Evolutionary conservation across 208 protist genomes (phyloP).

Genomic region (Crithidia fasciculata): DNA sequence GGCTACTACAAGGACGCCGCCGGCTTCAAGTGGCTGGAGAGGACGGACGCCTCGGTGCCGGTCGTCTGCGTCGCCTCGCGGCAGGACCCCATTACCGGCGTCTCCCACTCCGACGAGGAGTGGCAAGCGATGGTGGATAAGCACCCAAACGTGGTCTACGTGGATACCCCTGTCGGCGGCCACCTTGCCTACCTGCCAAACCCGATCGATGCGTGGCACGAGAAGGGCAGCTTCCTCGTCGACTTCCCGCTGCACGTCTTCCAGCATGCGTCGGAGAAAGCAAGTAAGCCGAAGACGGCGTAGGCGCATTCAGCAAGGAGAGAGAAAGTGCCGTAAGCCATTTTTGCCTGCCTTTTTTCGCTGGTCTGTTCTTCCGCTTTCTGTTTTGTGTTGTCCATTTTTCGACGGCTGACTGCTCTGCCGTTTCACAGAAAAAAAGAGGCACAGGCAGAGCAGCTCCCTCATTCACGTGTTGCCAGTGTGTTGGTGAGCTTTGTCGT

Average conservation of each 20-base stretch:
- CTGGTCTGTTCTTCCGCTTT: no score
- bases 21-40: slow-evolving; percentile 40
- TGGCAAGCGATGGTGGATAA: slow-evolving; percentile 47
- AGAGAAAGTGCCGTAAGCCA: no score
- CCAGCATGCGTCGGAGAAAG: slow-evolving; percentile 17
- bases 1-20: slow-evolving; percentile 55
- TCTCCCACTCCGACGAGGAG: slow-evolving; percentile 26
- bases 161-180: slow-evolving; percentile 61
- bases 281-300: background rate
- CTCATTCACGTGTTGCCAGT: no score
- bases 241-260: slow-evolving; percentile 39
- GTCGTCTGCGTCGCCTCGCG: slow-evolving; percentile 47
- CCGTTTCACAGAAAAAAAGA: no score
- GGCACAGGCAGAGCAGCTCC: no score
- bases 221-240: slow-evolving; percentile 25
- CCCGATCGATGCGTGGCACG: slow-evolving; percentile 37
- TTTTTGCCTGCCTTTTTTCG: no score
- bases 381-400: no score
- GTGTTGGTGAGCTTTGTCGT: no score
- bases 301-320: background rate
- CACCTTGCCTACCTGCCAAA: slow-evolving; percentile 57
- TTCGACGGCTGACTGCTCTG: no score
- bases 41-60: slow-evolving; percentile 30
- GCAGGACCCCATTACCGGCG: slow-evolving; percentile 52
- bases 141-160: slow-evolving; percentile 49